phyloP scores from a whole-genome alignment of 345 rosid species.

The Hirschfeldia incana region DNA sequence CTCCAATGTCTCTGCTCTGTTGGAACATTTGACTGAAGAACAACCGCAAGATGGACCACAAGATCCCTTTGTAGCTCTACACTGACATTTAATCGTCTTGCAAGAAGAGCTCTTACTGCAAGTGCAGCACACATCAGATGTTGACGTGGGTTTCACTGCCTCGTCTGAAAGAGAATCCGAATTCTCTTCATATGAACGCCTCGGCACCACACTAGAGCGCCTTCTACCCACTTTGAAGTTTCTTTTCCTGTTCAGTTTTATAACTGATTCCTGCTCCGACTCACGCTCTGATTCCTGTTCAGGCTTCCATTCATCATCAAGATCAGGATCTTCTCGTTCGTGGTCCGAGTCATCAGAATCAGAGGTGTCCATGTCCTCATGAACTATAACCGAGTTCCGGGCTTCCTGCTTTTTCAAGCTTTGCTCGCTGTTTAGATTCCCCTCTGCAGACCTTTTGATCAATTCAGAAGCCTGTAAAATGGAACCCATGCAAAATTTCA shows the following conservation, averaged over 20 bases:
- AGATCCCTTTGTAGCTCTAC: slow-evolving; percentile 59
- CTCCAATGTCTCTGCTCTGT: slow-evolving; percentile 40
- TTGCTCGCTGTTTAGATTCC: slow-evolving; percentile 44
- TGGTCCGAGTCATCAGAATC: slow-evolving; percentile 79
- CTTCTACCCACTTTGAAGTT: slow-evolving; percentile 45
- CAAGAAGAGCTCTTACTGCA: slow-evolving; percentile 68
- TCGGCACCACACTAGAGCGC: slow-evolving; percentile 34
- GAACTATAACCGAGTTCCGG: slow-evolving; percentile 47
- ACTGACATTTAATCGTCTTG: slow-evolving; percentile 79
- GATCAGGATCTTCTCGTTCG: slow-evolving; percentile 47
- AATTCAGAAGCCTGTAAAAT: slow-evolving; percentile 32
- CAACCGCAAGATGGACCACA: slow-evolving; percentile 81
- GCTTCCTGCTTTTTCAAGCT: slow-evolving; percentile 63
- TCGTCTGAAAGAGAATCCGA: slow-evolving; percentile 42
- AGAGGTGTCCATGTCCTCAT: slow-evolving; percentile 90
- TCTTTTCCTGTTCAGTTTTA: slow-evolving; percentile 42
- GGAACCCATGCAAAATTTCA: background rate
- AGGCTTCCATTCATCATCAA: slow-evolving; percentile 66
- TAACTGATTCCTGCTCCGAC: slow-evolving; percentile 41
- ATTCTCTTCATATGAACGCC: slow-evolving; percentile 35
- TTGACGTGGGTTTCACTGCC: slow-evolving; percentile 23
- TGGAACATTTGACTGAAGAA: slow-evolving; percentile 58
- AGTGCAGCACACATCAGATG: slow-evolving; percentile 55
- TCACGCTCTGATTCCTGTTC: slow-evolving; percentile 40
- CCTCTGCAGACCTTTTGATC: slow-evolving; percentile 41